Evolutionary conservation across 2,329 filamentous ascomycete genomes (phyloP), one percentile per base, ranked within the genome.

Genomic region (Claviceps capensis): DNA sequence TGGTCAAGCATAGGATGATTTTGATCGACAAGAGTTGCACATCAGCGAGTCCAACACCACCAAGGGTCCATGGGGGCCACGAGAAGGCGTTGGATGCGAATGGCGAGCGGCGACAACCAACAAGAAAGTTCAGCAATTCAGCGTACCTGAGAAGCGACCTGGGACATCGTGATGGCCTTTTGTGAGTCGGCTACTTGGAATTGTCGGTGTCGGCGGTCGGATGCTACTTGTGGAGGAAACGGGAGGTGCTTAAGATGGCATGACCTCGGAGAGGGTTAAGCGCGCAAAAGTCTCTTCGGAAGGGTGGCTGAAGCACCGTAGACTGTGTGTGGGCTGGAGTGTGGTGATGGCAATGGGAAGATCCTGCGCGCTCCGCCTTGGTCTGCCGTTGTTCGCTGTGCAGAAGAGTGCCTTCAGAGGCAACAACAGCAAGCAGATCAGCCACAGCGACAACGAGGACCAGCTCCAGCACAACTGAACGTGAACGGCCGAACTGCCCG

Each of bases 91-190:
- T 17, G 17, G 38, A 40, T 26, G 19, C 36, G 19, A 43, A 52
- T 17, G 51, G 41, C 49, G 30, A 38, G 51, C 22, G 41, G 14
- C 23, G 26, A 30, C 37, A 17, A 34, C n/a, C 9, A 22, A 43
- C 42, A 43, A 14, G 5, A 43, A 41, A 34, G 45, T 52, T 42
- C 38, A 57, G 71, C 75, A 34, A 44, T 52, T 42, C 38, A 57
- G 71, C 75, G 56, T 68, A 81, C 77, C 75, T 79, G 77, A 59
- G 74, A 76, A 70, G 72, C 76, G 74, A 80, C 74, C 72, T 57
- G 55, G 56, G 76, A 78, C 77, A 80, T 80, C 66, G 70, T 79
- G 77, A 66, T 66, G 66, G 71, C 75, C 51, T 54, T 41, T 49
- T 48, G 36, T 50, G 53, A 52, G 48, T 53, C 48, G 53, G 53